Conservation (phyloP, 2,329 filamentous ascomycete species). For the Hypoxylon sp. region DNA sequence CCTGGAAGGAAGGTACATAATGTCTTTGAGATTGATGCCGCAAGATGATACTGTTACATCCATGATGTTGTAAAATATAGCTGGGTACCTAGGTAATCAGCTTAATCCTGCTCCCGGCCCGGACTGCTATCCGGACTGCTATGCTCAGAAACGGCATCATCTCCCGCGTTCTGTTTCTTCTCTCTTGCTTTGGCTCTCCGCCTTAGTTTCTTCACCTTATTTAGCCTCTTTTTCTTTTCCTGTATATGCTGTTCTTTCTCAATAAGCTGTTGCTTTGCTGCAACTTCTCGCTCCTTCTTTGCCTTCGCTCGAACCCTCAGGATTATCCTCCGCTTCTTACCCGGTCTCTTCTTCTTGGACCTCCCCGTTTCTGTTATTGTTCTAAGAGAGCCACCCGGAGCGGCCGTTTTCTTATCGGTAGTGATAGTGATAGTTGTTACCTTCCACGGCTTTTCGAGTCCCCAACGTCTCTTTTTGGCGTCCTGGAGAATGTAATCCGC, state of each 20-base stretch:
- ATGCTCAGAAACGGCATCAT: constrained; percentile 44
- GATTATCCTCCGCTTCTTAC: constrained; percentile 72
- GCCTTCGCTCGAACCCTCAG: constrained; percentile 63
- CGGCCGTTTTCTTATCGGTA: constrained; percentile 44
- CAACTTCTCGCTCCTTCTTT: constrained; percentile 59
- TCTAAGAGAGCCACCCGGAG: background rate
- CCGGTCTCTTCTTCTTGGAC: constrained; percentile 63
- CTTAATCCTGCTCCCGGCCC: background rate
- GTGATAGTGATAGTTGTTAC: constrained; percentile 62
- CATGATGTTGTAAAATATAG: background rate
- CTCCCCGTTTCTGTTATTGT: constrained; percentile 33
- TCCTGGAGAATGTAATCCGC: constrained; percentile 65
- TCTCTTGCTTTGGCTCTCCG: constrained; percentile 70
- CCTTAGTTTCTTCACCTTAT: constrained; percentile 72
- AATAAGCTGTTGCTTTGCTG: constrained; percentile 57
- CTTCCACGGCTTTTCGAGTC: constrained; percentile 73
- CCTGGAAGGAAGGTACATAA: background rate
- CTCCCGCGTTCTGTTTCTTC: constrained; percentile 60
- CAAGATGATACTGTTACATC: background rate
- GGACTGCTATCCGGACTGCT: constrained; percentile 29
- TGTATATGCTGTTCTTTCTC: constrained; percentile 70
- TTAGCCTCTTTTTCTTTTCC: constrained; percentile 74
- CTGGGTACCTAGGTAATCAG: background rate
- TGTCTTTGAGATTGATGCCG: background rate
- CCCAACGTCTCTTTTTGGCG: constrained; percentile 66